Base-by-base conservation (phyloP, 2,329 filamentous ascomycete genomes). In the Delphinella strobiligena region DNA sequence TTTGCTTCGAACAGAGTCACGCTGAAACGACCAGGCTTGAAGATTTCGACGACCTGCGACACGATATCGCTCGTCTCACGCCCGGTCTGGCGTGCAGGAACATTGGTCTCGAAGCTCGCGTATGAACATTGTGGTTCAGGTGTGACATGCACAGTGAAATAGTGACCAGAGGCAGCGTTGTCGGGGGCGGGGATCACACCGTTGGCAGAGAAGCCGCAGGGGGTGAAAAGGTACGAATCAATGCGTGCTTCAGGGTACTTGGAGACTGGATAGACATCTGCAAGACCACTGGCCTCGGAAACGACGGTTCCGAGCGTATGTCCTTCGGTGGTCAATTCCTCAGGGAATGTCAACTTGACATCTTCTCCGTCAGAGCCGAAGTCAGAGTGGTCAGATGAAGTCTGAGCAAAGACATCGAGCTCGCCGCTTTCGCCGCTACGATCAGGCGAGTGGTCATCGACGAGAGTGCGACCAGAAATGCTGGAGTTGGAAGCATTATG, bases 111-210 rank as follows among this genome's bases (percentile, higher is more conserved):
- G 57, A 98, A 98, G 2, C 87, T 95, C 27, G 91, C 91, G 60
- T 93, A 98, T 4, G 88, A 95, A 69, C 89, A 98, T 54, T 94
- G 79, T 11, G 89, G 86, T 69, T 98, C 91, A 0, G 91, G 91
- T 0, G 91, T 98, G 49, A 98, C 91, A 57, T 98, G 91, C 17
- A 98, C 91, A 1, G 89, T 98, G 64, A 95, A 98, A 67, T 98
- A 98, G 64, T 96, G 87, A 31, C 76, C 81, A 10, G 51, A 49
- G 8, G 53, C 53, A 7, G 49, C 52, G 11, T 73, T 58, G 24
- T 54, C 55, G 15, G 54, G 66, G 36, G 86, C 80, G 5, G 91
- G 91, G 31, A 98, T 75, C 15, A 98, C 88, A 38, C 87, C 91
- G 55, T 98, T 98, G 59, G 91, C 91, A 5, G 88, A 95, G 64